Evolutionary conservation across 192 early-diverging fungal species (phyloP).

Genomic region (Spizellomyces punctatus): DNA sequence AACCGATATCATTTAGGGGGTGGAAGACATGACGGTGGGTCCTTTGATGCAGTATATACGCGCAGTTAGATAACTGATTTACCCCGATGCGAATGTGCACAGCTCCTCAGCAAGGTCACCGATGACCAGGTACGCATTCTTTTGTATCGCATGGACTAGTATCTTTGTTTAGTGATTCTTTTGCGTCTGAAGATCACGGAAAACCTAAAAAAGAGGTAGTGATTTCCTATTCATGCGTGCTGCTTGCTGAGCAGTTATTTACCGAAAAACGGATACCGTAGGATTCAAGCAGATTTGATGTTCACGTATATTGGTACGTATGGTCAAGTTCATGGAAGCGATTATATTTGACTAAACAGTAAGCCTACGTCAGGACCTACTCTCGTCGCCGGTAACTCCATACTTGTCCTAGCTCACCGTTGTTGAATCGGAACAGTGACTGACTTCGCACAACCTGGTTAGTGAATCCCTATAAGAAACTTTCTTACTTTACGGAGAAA

Average conservation of each 20-base stretch:
- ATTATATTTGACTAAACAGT: background rate
- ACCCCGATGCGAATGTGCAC: conserved; percentile 68
- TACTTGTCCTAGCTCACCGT: background rate
- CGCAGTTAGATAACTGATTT: background rate
- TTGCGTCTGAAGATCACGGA: conserved; percentile 69
- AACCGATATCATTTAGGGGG: conserved; percentile 29
- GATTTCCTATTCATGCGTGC: background rate
- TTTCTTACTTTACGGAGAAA: conserved; percentile 92
- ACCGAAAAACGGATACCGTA: background rate
- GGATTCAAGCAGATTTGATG: conserved; percentile 61
- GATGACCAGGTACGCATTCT: conserved; percentile 67
- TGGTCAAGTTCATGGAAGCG: background rate
- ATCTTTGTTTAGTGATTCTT: background rate
- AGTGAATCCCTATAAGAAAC: conserved; percentile 96
- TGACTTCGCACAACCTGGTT: conserved; percentile 37
- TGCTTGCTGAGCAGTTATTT: background rate
- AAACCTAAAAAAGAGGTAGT: conserved; percentile 85
- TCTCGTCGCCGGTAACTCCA: conserved; percentile 49
- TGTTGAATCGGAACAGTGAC: conserved; percentile 12
- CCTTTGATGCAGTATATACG: background rate
- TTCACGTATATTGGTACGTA: conserved; percentile 84
- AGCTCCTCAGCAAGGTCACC: conserved; percentile 81
- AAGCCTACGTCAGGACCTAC: conserved; percentile 53
- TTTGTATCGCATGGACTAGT: background rate
- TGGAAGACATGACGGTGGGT: conserved; percentile 59